A percentile compares a stretch with the other conserved stretches of the same genome.
Conservation (phyloP, 768 basidiomycete genomes). For the Cubamyces lactineus region DNA sequence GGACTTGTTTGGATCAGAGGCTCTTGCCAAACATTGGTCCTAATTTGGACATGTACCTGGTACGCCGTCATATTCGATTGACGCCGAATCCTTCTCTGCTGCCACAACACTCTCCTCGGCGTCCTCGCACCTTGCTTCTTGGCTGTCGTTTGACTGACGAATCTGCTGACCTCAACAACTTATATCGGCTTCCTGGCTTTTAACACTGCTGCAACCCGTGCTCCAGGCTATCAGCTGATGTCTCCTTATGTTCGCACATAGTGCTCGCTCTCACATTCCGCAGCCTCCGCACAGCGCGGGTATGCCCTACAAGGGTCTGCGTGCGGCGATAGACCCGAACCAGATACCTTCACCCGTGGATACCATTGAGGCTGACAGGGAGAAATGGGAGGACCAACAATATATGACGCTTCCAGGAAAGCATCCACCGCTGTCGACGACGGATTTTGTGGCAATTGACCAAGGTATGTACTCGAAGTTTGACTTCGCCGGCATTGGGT, state of each 20-base stretch:
- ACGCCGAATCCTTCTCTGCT: neutral
- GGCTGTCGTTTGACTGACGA: neutral
- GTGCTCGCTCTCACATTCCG: constrained; percentile 43
- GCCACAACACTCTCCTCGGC: neutral
- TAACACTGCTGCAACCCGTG: no score
- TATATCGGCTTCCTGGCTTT: no score
- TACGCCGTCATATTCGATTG: neutral
- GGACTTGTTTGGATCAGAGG: constrained; percentile 20
- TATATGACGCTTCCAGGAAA: constrained; percentile 65
- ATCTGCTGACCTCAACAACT: neutral
- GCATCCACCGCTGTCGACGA: constrained; percentile 82
- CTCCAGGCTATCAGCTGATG: neutral
- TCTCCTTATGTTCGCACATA: constrained; percentile 20
- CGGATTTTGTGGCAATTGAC: constrained; percentile 88
- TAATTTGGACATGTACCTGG: constrained; percentile 1
- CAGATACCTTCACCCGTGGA: constrained; percentile 94
- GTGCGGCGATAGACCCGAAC: constrained; percentile 80
- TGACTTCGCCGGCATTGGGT: no score
- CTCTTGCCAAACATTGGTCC: constrained; percentile 22
- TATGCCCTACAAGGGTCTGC: constrained; percentile 54
- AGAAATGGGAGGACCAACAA: constrained; percentile 71
- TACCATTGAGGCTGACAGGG: constrained; percentile 76
- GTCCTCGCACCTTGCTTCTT: neutral
- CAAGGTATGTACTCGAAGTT: constrained; percentile 57
- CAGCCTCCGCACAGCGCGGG: constrained; percentile 67